phyloP scores from a whole-genome alignment of 2,329 filamentous ascomycete species.

The Falciphora oryzae region DNA sequence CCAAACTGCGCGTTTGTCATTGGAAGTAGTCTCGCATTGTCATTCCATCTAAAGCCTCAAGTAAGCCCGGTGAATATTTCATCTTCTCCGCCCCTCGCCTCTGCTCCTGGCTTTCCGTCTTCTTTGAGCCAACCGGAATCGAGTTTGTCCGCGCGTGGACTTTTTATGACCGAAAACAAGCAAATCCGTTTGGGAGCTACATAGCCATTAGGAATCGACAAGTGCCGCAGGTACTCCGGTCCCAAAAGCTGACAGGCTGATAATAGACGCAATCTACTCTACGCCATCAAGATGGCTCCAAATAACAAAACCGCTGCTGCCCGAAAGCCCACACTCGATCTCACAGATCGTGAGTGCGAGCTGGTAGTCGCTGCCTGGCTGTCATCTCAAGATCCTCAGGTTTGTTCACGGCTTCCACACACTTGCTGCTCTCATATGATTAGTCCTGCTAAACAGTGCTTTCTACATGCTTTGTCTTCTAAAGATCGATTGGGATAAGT shows the following conservation, averaged over 20 bases:
- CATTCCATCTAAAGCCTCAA: too few relatives aligned
- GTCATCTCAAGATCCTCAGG: constrained; percentile 1
- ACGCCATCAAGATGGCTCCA: not conserved
- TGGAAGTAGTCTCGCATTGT: not conserved
- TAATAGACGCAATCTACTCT: not conserved
- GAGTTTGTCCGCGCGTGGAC: too few relatives aligned
- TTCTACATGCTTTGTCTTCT: not conserved
- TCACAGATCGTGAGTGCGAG: constrained; percentile 7
- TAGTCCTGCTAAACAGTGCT: not conserved
- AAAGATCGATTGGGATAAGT: constrained; percentile 17
- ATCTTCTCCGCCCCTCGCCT: too few relatives aligned
- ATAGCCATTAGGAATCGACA: not conserved
- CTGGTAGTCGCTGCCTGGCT: constrained; percentile 9
- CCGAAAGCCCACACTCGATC: not conserved
- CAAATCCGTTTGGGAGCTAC: too few relatives aligned
- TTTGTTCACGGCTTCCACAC: not conserved
- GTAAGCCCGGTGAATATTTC: too few relatives aligned
- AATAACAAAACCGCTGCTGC: not conserved
- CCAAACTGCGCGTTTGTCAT: not conserved
- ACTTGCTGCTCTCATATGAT: too few relatives aligned
- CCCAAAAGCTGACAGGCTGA: not conserved
- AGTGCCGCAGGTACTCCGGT: too few relatives aligned
- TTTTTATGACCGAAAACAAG: too few relatives aligned
- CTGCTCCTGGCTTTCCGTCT: too few relatives aligned
- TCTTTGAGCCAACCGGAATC: too few relatives aligned